A percentile compares a stretch with the other conserved stretches of the same genome.
phyloP scores from a whole-genome alignment of 257 asterid species.

The Vinca minor region DNA sequence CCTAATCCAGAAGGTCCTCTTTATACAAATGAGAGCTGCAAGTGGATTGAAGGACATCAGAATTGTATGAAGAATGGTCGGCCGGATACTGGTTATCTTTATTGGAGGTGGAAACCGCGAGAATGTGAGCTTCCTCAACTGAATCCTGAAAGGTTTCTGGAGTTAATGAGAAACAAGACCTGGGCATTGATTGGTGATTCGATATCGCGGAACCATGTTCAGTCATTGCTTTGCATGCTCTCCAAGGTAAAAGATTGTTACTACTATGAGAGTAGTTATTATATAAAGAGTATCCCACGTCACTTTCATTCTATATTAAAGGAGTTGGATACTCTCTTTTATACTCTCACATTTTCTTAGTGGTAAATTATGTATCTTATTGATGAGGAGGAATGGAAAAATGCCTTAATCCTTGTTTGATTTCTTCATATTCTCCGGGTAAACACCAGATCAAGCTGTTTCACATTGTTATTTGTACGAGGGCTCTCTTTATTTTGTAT shows the following conservation, averaged over 20 bases:
- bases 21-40: constrained; percentile 59
- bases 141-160: constrained; percentile 47
- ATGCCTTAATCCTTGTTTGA: neutral
- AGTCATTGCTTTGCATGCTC: constrained; percentile 66
- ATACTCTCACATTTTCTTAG: neutral
- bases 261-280: neutral
- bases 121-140: constrained; percentile 50
- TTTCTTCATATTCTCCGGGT: neutral
- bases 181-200: constrained; percentile 84
- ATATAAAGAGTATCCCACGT: neutral
- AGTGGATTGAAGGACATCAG: constrained; percentile 52
- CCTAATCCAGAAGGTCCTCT: constrained; percentile 47
- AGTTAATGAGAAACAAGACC: constrained; percentile 51
- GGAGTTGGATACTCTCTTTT: neutral
- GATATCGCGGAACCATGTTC: constrained; percentile 67
- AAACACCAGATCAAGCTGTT: neutral
- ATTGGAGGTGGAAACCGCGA: constrained; percentile 80
- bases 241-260: constrained; percentile 40
- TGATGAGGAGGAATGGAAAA: neutral
- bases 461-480: neutral
- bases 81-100: constrained; percentile 53
- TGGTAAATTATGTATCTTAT: neutral
- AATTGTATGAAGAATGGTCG: constrained; percentile 74
- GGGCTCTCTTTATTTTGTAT: neutral
- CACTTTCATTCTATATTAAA: neutral